A percentile compares a stretch with the other conserved stretches of the same genome.
Conservation (phyloP, 1,139 yeast genomes). For the Scheffersomyces insectosa region DNA sequence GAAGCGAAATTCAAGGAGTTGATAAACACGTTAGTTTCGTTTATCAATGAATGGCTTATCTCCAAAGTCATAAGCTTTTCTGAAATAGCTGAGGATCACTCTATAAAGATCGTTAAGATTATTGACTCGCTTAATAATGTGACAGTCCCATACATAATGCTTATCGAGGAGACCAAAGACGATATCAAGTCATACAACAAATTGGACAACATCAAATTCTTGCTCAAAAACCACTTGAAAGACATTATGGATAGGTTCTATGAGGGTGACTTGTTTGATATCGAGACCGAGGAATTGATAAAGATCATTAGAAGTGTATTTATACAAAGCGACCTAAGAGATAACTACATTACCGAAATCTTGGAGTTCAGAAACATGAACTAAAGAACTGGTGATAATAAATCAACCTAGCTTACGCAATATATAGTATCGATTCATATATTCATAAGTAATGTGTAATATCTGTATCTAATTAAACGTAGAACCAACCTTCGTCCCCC, state of each 20-base stretch:
- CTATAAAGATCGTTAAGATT: conserved; percentile 30
- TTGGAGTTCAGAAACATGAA: conserved; percentile 35
- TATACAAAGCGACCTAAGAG: conserved; percentile 69
- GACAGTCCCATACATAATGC: conserved; percentile 16
- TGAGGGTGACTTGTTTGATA: conserved; percentile 72
- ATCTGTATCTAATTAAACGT: no score
- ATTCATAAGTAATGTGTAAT: no score
- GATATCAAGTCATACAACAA: conserved; percentile 37
- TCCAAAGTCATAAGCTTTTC: conserved; percentile 25
- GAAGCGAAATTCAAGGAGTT: conserved; percentile 26
- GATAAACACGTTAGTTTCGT: conserved; percentile 29
- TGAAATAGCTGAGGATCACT: conserved; percentile 42
- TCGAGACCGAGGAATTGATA: conserved; percentile 66
- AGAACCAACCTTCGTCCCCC: no score
- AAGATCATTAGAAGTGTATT: conserved; percentile 59
- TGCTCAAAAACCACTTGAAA: conserved; percentile 58
- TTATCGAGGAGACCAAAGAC: conserved; percentile 11
- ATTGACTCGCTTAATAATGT: conserved; percentile 21
- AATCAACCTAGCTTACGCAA: no score
- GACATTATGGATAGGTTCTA: conserved; percentile 72
- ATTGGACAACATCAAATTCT: conserved; percentile 42
- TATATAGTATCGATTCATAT: no score
- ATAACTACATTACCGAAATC: conserved; percentile 62
- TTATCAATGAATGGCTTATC: conserved; percentile 31
- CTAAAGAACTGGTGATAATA: not conserved